phyloP scores from a whole-genome alignment of 352 stramenopile genomes.

The Pythium aphanidermatum region DNA sequence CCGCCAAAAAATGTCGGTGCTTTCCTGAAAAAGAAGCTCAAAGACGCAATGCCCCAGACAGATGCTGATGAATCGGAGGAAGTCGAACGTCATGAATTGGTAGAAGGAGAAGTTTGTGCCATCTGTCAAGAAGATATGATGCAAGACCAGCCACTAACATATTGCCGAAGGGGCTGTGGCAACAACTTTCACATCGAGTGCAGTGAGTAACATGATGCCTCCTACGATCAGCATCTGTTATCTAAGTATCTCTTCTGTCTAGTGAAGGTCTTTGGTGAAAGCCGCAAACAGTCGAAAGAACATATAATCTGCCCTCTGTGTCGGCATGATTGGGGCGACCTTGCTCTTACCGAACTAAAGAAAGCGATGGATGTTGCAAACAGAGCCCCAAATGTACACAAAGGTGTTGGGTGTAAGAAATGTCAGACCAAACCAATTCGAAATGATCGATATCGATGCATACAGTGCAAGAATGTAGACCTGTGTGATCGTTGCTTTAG shows the following conservation, averaged over 20 bases:
- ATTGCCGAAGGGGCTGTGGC: conserved; percentile 67
- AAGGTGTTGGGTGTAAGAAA: conserved; percentile 50
- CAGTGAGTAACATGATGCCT: conserved; percentile 27
- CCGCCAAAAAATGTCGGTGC: conserved; percentile 9
- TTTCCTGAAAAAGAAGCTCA: conserved; percentile 49
- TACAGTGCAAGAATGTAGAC: conserved; percentile 75
- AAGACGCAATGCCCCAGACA: conserved; percentile 24
- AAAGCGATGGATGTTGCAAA: conserved; percentile 75
- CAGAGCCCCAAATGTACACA: conserved; percentile 69
- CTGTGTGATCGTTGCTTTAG: conserved; percentile 74
- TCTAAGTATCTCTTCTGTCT: neutral
- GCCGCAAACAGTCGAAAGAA: conserved; percentile 72
- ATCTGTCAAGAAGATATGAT: conserved; percentile 85
- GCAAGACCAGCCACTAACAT: conserved; percentile 51
- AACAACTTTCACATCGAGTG: conserved; percentile 76
- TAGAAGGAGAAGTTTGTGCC: conserved; percentile 71
- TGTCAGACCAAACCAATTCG: conserved; percentile 76
- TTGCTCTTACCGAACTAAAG: conserved; percentile 48
- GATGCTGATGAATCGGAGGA: conserved; percentile 19
- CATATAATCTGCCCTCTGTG: conserved; percentile 83
- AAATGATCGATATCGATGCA: conserved; percentile 69
- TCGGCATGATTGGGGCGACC: conserved; percentile 72
- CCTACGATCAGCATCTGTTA: neutral
- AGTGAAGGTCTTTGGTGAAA: conserved; percentile 85
- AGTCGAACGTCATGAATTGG: conserved; percentile 46